Evolutionary conservation across 768 basidiomycete species (phyloP).

Genomic region (Xerocomellus intermedius): DNA sequence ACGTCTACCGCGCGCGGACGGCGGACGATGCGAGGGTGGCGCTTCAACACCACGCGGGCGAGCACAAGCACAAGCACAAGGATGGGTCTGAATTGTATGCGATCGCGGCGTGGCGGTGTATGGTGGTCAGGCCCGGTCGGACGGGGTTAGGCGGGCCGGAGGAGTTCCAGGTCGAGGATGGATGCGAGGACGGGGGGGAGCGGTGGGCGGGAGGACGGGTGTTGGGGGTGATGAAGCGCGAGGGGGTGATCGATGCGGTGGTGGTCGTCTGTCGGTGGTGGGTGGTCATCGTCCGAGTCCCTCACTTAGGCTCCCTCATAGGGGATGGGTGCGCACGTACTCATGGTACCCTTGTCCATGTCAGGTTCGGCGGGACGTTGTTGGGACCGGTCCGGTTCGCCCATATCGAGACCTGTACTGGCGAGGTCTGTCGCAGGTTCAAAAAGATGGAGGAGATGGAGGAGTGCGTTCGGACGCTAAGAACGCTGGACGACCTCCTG

Average conservation of each 20-base stretch:
- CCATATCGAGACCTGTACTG: conserved; percentile 74
- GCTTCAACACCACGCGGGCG: background rate
- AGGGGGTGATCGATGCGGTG: conserved; percentile 72
- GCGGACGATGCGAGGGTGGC: conserved; percentile 44
- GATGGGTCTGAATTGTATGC: conserved; percentile 49
- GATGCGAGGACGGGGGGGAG: conserved; percentile 76
- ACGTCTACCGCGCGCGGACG: conserved; percentile 42
- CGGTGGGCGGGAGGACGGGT: conserved; percentile 64
- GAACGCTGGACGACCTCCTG: conserved; percentile 60
- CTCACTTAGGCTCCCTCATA: too few relatives aligned
- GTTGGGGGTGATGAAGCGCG: conserved; percentile 64
- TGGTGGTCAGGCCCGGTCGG: conserved; percentile 63
- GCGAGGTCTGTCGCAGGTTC: conserved; percentile 71
- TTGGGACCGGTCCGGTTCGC: conserved; percentile 73
- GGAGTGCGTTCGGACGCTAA: conserved; percentile 55
- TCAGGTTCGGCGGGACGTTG: conserved; percentile 79
- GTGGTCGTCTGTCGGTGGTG: conserved; percentile 77
- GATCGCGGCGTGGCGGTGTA: conserved; percentile 77
- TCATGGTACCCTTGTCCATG: background rate
- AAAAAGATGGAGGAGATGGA: conserved; percentile 66
- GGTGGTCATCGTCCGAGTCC: background rate
- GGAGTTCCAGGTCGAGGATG: conserved; percentile 67
- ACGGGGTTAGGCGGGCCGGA: conserved; percentile 69
- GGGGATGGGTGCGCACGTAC: too few relatives aligned
- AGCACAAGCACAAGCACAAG: background rate